Evolutionary conservation across 371 early-diverging fungal species (phyloP).

Genomic region (Batkoa obscura): DNA sequence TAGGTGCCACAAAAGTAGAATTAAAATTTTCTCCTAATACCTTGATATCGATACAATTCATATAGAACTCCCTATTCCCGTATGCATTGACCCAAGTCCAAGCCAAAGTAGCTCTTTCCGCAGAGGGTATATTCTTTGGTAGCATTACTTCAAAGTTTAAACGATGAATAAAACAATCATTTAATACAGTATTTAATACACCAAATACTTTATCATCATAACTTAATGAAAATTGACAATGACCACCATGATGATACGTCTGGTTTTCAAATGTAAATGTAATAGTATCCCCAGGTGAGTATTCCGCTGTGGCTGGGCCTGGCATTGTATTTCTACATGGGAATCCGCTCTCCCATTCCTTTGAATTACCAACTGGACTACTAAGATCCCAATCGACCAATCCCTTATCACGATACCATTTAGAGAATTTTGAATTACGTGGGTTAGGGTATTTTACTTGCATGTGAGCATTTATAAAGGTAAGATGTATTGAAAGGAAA

Average conservation of each 20-base stretch:
- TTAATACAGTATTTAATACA: neutral
- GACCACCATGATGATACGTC: constrained; percentile 4
- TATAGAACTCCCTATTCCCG: neutral
- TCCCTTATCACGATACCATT: neutral
- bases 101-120: constrained; percentile 17
- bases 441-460: neutral
- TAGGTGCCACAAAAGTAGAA: constrained; percentile 16
- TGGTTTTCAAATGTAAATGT: constrained; percentile 8
- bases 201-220: constrained; percentile 6
- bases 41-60: constrained; percentile 11
- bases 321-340: neutral
- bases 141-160: constrained; percentile 15
- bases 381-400: neutral
- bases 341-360: neutral
- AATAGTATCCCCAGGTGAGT: constrained; percentile 14
- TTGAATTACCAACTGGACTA: neutral
- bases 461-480: too few species aligned
- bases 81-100: constrained; percentile 27
- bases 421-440: neutral
- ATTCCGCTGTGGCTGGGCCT: neutral
- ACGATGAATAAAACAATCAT: neutral
- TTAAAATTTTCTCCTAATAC: constrained; percentile 18
- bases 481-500: too few species aligned
- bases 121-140: constrained; percentile 16
- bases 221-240: constrained; percentile 5